phyloP scores from a whole-genome alignment of 2,329 filamentous ascomycete species.

The Fusarium paranaense region DNA sequence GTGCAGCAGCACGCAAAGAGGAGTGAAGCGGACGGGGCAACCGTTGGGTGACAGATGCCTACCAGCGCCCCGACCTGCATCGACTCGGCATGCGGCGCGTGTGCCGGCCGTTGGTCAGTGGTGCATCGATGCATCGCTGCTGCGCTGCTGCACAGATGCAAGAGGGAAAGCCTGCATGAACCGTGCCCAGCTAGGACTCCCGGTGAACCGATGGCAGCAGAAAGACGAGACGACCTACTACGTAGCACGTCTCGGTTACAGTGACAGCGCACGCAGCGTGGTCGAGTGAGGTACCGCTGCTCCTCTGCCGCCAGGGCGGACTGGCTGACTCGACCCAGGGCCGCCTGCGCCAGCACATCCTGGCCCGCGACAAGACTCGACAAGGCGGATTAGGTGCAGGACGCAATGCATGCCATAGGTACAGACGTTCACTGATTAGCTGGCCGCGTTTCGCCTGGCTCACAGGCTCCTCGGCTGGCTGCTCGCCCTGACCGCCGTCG shows the following conservation, averaged over 20 bases:
- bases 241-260: slow-evolving; percentile 16
- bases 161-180: slow-evolving; percentile 46
- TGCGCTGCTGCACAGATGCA: slow-evolving; percentile 45
- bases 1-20: slow-evolving; percentile 37
- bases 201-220: slow-evolving; percentile 30
- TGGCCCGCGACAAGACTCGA: slow-evolving; percentile 27
- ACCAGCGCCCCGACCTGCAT: slow-evolving; percentile 35
- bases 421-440: slow-evolving; percentile 45
- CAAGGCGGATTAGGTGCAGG: slow-evolving; percentile 46
- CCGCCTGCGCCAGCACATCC: slow-evolving; percentile 41
- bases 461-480: slow-evolving; percentile 21
- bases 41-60: slow-evolving; percentile 43
- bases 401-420: slow-evolving; percentile 49
- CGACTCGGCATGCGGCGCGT: slow-evolving; percentile 33
- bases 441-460: slow-evolving; percentile 26
- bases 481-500: slow-evolving; percentile 41
- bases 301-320: slow-evolving; percentile 22
- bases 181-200: slow-evolving; percentile 37
- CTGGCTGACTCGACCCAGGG: slow-evolving; percentile 17
- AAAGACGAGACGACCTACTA: slow-evolving; percentile 24
- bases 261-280: slow-evolving; percentile 7
- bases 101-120: slow-evolving; percentile 33
- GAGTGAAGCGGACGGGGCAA: slow-evolving; percentile 42
- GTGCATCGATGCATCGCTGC: slow-evolving; percentile 38
- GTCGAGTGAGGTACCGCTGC: slow-evolving; percentile 2